A percentile compares a stretch with the other conserved stretches of the same genome.
Evolutionary conservation across 192 early-diverging fungal species (phyloP).

Genomic region (Oehlia diaphana): DNA sequence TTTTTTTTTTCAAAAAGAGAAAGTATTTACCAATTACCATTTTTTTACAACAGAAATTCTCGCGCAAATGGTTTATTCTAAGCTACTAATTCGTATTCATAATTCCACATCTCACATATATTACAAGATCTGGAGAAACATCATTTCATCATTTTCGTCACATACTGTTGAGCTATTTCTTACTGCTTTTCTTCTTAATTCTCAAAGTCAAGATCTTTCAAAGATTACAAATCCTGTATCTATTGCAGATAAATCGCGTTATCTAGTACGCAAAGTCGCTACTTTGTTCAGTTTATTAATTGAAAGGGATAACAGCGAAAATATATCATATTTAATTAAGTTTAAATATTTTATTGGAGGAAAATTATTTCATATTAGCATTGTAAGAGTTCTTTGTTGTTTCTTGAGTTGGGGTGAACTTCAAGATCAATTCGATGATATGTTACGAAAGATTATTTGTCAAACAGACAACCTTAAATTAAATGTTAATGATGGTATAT

Average conservation of each 20-base stretch:
- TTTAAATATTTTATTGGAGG: conserved; percentile 29
- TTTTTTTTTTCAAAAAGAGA: background rate
- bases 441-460: background rate
- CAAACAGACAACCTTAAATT: background rate
- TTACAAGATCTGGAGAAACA: conserved; percentile 12
- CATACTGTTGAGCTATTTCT: conserved; percentile 19
- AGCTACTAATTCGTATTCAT: conserved; percentile 1
- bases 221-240: background rate
- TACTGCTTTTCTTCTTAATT: background rate
- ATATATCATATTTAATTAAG: conserved; percentile 14
- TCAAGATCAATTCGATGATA: background rate
- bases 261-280: conserved; percentile 9
- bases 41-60: conserved; percentile 3
- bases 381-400: conserved; percentile 25
- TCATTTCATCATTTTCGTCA: conserved; percentile 1
- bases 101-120: background rate
- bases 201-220: background rate
- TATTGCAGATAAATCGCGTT: conserved; percentile 11
- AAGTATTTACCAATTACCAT: background rate
- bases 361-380: conserved; percentile 9
- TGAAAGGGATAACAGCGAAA: conserved; percentile 1
- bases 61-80: background rate
- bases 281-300: conserved; percentile 12
- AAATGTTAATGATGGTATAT: conserved; percentile 9
- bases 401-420: conserved; percentile 16